A percentile compares a stretch with the other conserved stretches of the same genome.
These are phyloP conservation scores for Gossypioides kirkii DNA, from an alignment of 345 rosid species.

Conservation along the genomic window DNA sequence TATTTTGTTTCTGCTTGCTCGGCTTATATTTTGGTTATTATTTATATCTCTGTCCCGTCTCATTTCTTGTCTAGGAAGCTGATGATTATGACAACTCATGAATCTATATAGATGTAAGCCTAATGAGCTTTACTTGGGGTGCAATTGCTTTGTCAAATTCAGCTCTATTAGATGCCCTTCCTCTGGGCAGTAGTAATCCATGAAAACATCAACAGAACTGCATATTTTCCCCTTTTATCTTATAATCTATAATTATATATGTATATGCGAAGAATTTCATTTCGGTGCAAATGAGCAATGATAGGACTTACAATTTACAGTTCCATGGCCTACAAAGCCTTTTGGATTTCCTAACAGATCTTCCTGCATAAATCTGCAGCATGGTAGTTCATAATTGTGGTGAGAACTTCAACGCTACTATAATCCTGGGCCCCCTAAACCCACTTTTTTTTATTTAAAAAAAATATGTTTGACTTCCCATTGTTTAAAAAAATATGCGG, in stretches of 20 bases:
- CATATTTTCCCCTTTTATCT: background rate
- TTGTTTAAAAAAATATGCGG: too few species aligned
- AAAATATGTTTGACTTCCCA: too few species aligned
- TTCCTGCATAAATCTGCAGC: too few species aligned
- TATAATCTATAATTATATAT: background rate
- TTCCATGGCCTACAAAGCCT: too few species aligned
- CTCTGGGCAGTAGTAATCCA: background rate
- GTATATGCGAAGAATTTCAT: background rate
- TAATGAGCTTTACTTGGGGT: constrained; percentile 8
- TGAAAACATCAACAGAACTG: background rate
- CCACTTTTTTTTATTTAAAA: too few species aligned
- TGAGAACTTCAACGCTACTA: too few species aligned
- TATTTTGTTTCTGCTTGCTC: background rate
- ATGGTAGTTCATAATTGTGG: too few species aligned
- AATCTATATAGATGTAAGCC: constrained; percentile 2
- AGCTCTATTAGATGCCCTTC: background rate
- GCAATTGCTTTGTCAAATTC: background rate
- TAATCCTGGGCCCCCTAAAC: too few species aligned
- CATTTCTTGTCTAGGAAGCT: background rate
- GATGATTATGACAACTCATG: background rate
- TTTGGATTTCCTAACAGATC: too few species aligned
- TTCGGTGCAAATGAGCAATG: background rate
- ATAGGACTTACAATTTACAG: background rate
- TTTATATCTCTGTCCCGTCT: background rate
- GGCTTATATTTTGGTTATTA: background rate